phyloP scores from a whole-genome alignment of 2,329 filamentous ascomycete genomes.

The Plenodomus biglobosus region DNA sequence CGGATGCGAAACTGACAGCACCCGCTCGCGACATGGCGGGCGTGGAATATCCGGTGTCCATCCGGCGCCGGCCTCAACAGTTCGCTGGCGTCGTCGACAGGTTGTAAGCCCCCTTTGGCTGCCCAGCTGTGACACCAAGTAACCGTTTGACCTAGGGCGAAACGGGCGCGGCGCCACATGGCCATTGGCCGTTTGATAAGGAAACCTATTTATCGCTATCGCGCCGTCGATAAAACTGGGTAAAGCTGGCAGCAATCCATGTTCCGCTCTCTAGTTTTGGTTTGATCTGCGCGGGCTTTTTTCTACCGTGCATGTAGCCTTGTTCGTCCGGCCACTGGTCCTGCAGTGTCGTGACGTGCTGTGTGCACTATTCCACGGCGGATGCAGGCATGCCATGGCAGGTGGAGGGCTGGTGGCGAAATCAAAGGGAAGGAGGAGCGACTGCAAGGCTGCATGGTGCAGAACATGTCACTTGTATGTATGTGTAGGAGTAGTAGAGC shows the following conservation, averaged over 20 bases:
- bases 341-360: constrained; percentile 27
- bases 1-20: constrained; percentile 9
- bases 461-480: no score
- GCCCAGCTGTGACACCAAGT: constrained; percentile 14
- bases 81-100: constrained; percentile 16
- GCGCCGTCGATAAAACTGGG: constrained; percentile 19
- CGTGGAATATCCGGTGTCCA: constrained; percentile 15
- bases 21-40: constrained; percentile 7
- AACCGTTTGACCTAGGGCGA: constrained; percentile 26
- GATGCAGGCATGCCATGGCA: constrained; percentile 1
- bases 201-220: constrained; percentile 29
- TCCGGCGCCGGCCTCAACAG: constrained; percentile 28
- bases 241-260: constrained; percentile 22
- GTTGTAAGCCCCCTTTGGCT: constrained; percentile 28
- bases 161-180: constrained; percentile 26
- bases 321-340: constrained; percentile 1
- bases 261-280: constrained; percentile 24
- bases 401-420: constrained; percentile 3
- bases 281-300: constrained; percentile 34
- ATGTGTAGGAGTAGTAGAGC: no score
- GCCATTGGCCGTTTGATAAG: constrained; percentile 24
- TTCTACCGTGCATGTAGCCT: constrained; percentile 5
- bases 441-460: no score
- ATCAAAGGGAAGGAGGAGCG: constrained; percentile 1
- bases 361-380: background rate